Evolutionary conservation across 257 asterid species (phyloP), one percentile per base, ranked within the genome.

Genomic region (Nyctanthes arbortristis): DNA sequence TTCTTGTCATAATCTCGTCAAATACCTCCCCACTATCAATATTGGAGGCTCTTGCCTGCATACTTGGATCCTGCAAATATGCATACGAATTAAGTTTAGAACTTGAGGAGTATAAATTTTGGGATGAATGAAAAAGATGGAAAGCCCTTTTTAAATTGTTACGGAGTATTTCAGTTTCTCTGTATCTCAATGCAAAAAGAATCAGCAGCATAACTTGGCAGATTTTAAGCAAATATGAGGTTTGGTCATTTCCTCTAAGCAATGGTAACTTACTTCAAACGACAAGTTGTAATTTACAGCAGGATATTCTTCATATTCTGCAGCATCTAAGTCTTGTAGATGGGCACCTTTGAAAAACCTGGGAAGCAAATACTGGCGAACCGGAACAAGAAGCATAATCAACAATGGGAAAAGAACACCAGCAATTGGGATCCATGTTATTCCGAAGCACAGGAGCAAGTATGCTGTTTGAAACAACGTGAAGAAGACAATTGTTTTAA

Each of bases 401-500:
- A 91, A 62, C 73, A 93, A 40, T 2, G 99, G 99, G 79, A 93
- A 93, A 37, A 93, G 91, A 24, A 91, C 93, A 35, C 99, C 97
- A 4, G 99, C 99, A 39, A 89, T 80, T 5, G 99, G 99, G 59
- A 93, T 86, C 99, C 97, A 93, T 7, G 99, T 93, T 49, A 91
- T 65, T 45, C 99, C 99, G 25, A 93, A 93, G 81, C 99, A 93
- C 1, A 88, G 70, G 31, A 93, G 91, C 82, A 93, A 80, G 85
- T 91, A 89, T 56, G 75, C 72, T 9, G 95, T 83, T 82, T 93
- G 99, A 73, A 93, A 93, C 78, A 88, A 43, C 6, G 99, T 93
- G 88, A 93, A 93, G 59, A 81, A n/a, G 22, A 83, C 96, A 18
- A 93, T 93, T 64, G 96, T 79, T 67, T 80, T 91, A 76, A 93